Conservation (phyloP, 495 filamentous ascomycete genomes). For the Penicillium steckii region DNA sequence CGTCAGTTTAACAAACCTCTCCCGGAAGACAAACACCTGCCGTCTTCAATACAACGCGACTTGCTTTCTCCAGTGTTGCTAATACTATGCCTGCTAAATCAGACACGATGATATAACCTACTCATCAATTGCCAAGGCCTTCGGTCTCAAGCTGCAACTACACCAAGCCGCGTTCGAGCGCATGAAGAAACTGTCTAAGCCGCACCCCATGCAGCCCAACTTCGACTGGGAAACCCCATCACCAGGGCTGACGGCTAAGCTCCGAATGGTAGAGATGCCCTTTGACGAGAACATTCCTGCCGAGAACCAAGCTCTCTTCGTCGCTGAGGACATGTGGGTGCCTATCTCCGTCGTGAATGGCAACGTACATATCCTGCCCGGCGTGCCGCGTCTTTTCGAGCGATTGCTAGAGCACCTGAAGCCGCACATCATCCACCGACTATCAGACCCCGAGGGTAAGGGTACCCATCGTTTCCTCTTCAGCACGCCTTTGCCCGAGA, state of each 20-base stretch:
- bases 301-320: conserved; percentile 70
- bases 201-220: conserved; percentile 65
- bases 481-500: conserved; percentile 84
- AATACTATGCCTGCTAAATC: conserved; percentile 1
- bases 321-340: conserved; percentile 83
- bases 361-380: conserved; percentile 91
- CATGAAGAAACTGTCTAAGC: conserved; percentile 79
- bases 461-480: conserved; percentile 75
- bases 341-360: conserved; percentile 84
- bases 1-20: conserved; percentile 50
- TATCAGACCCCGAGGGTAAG: conserved; percentile 76
- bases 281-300: conserved; percentile 60
- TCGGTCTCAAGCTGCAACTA: conserved; percentile 69
- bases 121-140: conserved; percentile 87
- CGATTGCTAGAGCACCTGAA: conserved; percentile 73
- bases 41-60: no score
- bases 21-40: neutral
- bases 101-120: conserved; percentile 99
- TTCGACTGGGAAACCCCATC: conserved; percentile 87
- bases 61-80: no score
- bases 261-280: conserved; percentile 88
- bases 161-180: conserved; percentile 72
- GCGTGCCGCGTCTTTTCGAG: conserved; percentile 83
- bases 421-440: conserved; percentile 61
- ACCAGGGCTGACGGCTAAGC: conserved; percentile 71